Conservation (phyloP, 371 early-diverging fungal species). For the Vairimorpha apis region DNA sequence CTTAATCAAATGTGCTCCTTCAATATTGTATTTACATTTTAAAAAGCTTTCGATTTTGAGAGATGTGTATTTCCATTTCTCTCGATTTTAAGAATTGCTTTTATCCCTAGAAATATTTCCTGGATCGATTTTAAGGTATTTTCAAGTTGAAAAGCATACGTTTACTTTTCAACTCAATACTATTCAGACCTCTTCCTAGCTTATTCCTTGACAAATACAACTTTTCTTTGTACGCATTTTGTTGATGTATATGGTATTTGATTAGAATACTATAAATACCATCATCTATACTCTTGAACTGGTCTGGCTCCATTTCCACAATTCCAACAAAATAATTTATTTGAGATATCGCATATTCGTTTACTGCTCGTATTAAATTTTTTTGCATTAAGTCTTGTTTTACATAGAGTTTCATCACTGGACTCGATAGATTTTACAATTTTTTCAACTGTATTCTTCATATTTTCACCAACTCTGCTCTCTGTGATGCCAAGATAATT, state of each 20-base stretch:
- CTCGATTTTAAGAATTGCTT: not conserved
- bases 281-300: not conserved
- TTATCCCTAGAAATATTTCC: not conserved
- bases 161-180: constrained; percentile 15
- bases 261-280: not conserved
- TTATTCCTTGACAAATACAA: not conserved
- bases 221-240: not conserved
- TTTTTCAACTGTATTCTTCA: not conserved
- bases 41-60: not conserved
- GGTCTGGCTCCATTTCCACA: not conserved
- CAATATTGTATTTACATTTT: not conserved
- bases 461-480: not conserved
- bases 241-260: not conserved
- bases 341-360: not conserved
- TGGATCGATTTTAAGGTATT: not conserved
- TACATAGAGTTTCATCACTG: not conserved
- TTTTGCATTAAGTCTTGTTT: too few species aligned
- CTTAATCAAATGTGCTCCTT: not conserved
- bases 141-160: constrained; percentile 8
- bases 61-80: not conserved
- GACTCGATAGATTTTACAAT: not conserved
- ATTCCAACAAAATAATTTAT: not conserved
- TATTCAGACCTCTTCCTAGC: constrained; percentile 18
- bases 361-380: not conserved
- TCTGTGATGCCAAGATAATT: not conserved